Percentiles rank a stretch among this genome's conserved stretches.
Conservation (phyloP, 139 green algal genomes). For the Yamagishiella unicocca region DNA sequence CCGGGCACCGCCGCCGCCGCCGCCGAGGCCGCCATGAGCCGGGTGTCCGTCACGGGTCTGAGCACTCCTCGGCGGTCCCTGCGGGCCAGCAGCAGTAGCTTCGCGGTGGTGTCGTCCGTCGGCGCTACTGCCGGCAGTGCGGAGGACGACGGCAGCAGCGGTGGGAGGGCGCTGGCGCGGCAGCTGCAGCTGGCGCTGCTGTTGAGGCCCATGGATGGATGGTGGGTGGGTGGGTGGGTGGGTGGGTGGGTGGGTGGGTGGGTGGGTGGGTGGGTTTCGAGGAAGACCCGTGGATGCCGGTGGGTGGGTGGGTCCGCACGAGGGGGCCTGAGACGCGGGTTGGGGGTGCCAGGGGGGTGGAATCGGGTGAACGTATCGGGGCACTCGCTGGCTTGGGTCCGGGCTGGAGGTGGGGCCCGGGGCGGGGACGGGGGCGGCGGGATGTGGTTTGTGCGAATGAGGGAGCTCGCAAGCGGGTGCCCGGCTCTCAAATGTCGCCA, state of each 20-base stretch:
- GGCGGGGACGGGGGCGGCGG: no score
- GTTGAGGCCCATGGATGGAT: conserved; percentile 33
- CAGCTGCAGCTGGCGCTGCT: conserved; percentile 45
- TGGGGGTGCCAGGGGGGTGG: background rate
- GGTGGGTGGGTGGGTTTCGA: background rate
- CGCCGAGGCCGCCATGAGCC: background rate
- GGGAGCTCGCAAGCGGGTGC: no score
- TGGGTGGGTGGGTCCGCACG: no score
- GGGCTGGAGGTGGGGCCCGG: no score
- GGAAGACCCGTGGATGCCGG: background rate
- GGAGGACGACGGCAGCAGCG: background rate
- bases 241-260: background rate
- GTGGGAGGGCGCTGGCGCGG: background rate
- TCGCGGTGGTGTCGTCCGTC: background rate
- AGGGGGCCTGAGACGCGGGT: background rate
- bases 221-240: background rate
- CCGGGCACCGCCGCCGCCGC: background rate
- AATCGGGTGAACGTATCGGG: no score
- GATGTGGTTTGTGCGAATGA: no score
- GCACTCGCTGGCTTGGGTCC: no score
- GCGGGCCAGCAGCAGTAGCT: background rate
- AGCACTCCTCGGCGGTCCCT: background rate
- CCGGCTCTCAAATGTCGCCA: no score
- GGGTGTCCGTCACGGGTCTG: background rate
- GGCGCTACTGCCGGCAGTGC: background rate